These are phyloP conservation scores for Cephalotrichum gorgonifer DNA, from an alignment of 2,329 filamentous ascomycete genomes.

Conservation along the genomic window DNA sequence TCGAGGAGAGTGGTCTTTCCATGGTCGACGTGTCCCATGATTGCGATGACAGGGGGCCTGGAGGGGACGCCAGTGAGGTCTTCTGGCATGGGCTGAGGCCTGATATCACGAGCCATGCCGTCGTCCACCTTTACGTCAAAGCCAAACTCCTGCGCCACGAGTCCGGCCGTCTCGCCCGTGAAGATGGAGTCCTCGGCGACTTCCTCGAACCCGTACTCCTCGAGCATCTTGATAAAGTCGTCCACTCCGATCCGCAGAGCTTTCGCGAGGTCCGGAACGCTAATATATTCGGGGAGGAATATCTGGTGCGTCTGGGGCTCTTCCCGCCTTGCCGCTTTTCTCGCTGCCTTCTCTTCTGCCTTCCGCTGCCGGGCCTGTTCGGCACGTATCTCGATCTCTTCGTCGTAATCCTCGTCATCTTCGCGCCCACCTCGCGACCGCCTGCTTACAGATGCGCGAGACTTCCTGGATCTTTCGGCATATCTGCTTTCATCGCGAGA, in stretches of 20 bases:
- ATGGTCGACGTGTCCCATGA: slow-evolving; percentile 99
- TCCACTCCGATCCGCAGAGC: slow-evolving; percentile 61
- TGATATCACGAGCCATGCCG: slow-evolving; percentile 59
- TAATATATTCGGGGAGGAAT: slow-evolving; percentile 83
- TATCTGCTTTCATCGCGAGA: background rate
- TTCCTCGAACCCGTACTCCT: slow-evolving; percentile 82
- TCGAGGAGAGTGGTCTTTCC: slow-evolving; percentile 96
- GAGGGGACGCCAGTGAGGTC: slow-evolving; percentile 58
- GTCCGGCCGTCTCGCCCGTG: slow-evolving; percentile 78
- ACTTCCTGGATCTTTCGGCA: background rate
- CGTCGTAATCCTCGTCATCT: slow-evolving; percentile 26
- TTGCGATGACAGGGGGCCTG: slow-evolving; percentile 89
- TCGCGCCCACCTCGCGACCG: slow-evolving; percentile 7
- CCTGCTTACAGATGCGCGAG: background rate
- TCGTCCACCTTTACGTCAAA: slow-evolving; percentile 72
- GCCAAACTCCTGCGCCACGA: slow-evolving; percentile 88
- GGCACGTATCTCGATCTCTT: slow-evolving; percentile 23
- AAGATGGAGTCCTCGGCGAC: slow-evolving; percentile 75
- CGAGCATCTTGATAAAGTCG: slow-evolving; percentile 64
- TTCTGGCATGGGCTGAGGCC: slow-evolving; percentile 55
- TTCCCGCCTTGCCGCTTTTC: slow-evolving; percentile 14
- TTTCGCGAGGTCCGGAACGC: slow-evolving; percentile 69
- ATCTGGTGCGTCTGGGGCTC: slow-evolving; percentile 46
- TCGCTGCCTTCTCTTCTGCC: slow-evolving; percentile 17
- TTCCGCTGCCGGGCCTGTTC: slow-evolving; percentile 29